Percentiles rank a stretch among this genome's conserved stretches.
These are phyloP conservation scores for Macrophomina tecta DNA, from an alignment of 2,329 filamentous ascomycete genomes.

Conservation along the genomic window DNA sequence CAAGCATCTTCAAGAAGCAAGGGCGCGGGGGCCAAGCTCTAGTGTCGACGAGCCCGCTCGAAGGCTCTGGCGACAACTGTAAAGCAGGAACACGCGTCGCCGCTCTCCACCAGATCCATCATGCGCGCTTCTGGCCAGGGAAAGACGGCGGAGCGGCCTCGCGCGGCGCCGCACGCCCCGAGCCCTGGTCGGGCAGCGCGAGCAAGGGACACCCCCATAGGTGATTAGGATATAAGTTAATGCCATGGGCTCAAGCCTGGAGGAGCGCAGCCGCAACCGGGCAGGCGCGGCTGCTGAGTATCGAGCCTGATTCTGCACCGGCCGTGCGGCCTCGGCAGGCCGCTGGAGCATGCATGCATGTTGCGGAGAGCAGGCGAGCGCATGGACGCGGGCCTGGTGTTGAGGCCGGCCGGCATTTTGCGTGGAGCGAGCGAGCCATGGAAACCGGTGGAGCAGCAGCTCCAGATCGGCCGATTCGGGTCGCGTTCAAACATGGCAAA, in stretches of 20 bases:
- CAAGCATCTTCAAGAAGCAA: slow-evolving; percentile 23
- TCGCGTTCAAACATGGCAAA: neutral
- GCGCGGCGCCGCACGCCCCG: neutral
- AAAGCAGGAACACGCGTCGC: slow-evolving; percentile 17
- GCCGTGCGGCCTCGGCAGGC: slow-evolving; percentile 16
- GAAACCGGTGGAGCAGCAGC: slow-evolving; percentile 9
- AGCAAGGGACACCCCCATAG: neutral
- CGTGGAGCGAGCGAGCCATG: neutral
- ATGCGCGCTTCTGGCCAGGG: slow-evolving; percentile 8
- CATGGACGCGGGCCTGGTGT: slow-evolving; percentile 20
- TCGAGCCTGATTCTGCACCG: neutral
- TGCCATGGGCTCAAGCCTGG: slow-evolving; percentile 20
- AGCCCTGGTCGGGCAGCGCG: slow-evolving; percentile 3
- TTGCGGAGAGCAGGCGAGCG: slow-evolving; percentile 3
- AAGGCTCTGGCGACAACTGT: neutral
- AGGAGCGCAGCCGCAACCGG: slow-evolving; percentile 13
- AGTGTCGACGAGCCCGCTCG: neutral
- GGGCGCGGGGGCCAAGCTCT: slow-evolving; percentile 13
- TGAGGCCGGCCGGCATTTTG: slow-evolving; percentile 19
- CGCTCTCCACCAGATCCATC: slow-evolving; percentile 4
- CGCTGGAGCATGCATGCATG: neutral
- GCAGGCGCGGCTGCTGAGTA: neutral
- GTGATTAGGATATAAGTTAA: slow-evolving; percentile 2
- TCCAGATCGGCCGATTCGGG: slow-evolving; percentile 25
- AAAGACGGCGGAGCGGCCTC: neutral